Evolutionary conservation across 2,329 filamentous ascomycete species (phyloP).

Genomic region (Aspergillus aculeatus): DNA sequence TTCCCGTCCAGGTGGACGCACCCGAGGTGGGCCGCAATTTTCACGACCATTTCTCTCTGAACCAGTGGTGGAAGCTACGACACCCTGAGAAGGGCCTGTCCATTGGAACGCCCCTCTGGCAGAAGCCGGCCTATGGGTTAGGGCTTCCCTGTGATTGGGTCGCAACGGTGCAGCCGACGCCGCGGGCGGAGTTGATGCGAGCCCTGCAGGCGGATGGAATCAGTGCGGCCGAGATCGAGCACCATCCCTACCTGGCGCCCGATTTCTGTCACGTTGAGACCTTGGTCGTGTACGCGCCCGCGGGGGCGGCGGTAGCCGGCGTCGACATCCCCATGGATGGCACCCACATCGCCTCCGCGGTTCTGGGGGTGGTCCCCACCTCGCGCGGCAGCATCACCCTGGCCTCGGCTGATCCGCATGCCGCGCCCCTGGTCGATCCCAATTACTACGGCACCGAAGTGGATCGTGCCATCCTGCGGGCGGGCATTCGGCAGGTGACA

Average conservation of each 20-base stretch:
- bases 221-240: too few species aligned
- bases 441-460: slow-evolving; percentile 32
- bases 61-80: slow-evolving; percentile 18
- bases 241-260: too few species aligned
- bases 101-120: slow-evolving; percentile 13
- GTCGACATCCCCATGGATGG: slow-evolving; percentile 21
- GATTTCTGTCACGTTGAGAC: slow-evolving; percentile 12
- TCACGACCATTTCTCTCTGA: slow-evolving; percentile 10
- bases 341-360: slow-evolving; percentile 21
- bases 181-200: neutral
- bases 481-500: slow-evolving; percentile 18
- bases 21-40: slow-evolving; percentile 15
- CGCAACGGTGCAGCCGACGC: slow-evolving; percentile 1
- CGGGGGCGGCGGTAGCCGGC: slow-evolving; percentile 7
- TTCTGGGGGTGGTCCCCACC: slow-evolving; percentile 22
- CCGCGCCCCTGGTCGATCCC: slow-evolving; percentile 27
- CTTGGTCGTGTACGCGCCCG: slow-evolving; percentile 26
- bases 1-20: slow-evolving; percentile 20
- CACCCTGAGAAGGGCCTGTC: slow-evolving; percentile 18
- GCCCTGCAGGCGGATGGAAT: slow-evolving; percentile 1
- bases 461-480: slow-evolving; percentile 20
- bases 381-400: slow-evolving; percentile 23
- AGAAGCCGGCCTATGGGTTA: slow-evolving; percentile 12
- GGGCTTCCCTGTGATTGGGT: slow-evolving; percentile 20
- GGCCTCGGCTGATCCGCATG: neutral